Base-by-base conservation (phyloP, 805 yeast species). In the Ogataea nitratoaversa region DNA sequence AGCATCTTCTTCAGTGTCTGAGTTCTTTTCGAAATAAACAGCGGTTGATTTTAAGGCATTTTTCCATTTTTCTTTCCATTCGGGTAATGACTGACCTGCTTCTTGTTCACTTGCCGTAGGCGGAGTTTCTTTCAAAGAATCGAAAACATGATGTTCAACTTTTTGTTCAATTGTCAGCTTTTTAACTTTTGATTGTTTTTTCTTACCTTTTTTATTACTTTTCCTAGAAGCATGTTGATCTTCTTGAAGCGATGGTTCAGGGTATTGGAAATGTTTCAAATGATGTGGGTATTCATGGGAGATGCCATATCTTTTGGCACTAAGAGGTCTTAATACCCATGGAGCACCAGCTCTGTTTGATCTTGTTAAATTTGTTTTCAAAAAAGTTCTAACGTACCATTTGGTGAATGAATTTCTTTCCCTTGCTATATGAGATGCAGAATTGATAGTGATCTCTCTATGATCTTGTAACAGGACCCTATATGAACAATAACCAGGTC, bases 291-390 rank as follows among this genome's bases (percentile, higher is more conserved):
- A 74, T 30, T 71, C 80, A 14, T 70, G 67, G 9, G 82, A 74
- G 16, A 87, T 84, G 48, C 85, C 66, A 58, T 81, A 87, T 51
- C 73, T 72, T 41, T 69, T 70, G 0, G 93, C 93, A 59, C 77
- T 87, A 49, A 82, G 80, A 19, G 77, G 79, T 56, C 82, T 84
- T 13, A 93, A 93, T 17, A 91, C 79, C 98, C 98, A 93, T 3
- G 98, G 98, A 3, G 97, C 91, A 3, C 98, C 97, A 32, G 82
- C 70, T 70, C 84, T 86, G 40, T 82, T 74, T 2, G 90, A 85
- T 41, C 95, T 77, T 7, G 84, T 71, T 57, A 87, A 73, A 33
- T 87, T 74, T 58, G 85, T 72, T 62, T 90, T 85, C 57, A 90
- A 72, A 58, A 93, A 82, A n/a, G 96, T 82, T 59, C 90, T 84